Percentiles rank a stretch among this genome's conserved stretches.
Evolutionary conservation across 352 stramenopile genomes (phyloP).

Genomic region (Phytophthora vignae): DNA sequence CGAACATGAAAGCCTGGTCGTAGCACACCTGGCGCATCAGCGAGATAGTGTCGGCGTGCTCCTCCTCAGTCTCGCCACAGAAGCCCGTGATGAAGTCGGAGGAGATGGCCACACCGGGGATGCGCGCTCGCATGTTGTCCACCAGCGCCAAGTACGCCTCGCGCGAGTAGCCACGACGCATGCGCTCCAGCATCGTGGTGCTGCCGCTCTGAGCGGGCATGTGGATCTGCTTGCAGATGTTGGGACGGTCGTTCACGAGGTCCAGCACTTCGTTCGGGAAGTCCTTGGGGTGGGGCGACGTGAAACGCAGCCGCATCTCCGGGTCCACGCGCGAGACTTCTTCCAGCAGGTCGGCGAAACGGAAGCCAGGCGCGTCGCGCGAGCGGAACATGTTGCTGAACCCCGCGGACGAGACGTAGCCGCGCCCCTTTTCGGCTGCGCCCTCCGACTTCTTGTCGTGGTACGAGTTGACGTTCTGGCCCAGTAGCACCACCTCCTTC

Average conservation of each 20-base stretch:
- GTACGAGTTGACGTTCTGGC: slow-evolving; percentile 99
- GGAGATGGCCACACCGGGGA: slow-evolving; percentile 89
- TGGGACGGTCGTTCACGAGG: slow-evolving; percentile 90
- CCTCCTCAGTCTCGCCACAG: slow-evolving; percentile 98
- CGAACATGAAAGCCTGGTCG: slow-evolving; percentile 99
- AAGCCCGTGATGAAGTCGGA: slow-evolving; percentile 99
- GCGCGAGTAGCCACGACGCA: slow-evolving; percentile 97
- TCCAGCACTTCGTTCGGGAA: slow-evolving; percentile 96
- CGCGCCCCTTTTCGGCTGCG: slow-evolving; percentile 66
- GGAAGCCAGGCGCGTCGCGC: slow-evolving; percentile 90
- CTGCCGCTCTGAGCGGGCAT: slow-evolving; percentile 98
- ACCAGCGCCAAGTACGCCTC: slow-evolving; percentile 98
- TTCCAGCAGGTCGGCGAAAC: slow-evolving; percentile 98
- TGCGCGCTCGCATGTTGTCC: slow-evolving; percentile 88
- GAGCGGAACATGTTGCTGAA: slow-evolving; percentile 96
- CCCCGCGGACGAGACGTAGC: slow-evolving; percentile 89
- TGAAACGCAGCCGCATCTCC: slow-evolving; percentile 99
- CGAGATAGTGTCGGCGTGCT: slow-evolving; percentile 95
- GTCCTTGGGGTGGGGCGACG: slow-evolving; percentile 99
- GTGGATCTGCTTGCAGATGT: slow-evolving; percentile 98
- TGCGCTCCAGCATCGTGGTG: slow-evolving; percentile 85
- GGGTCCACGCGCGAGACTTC: slow-evolving; percentile 92
- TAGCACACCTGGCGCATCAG: slow-evolving; percentile 90
- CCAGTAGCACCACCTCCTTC: slow-evolving; percentile 99
- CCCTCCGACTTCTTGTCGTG: slow-evolving; percentile 93